phyloP scores from a whole-genome alignment of 176 grass and related monocot species.

The Musa beccarii region DNA sequence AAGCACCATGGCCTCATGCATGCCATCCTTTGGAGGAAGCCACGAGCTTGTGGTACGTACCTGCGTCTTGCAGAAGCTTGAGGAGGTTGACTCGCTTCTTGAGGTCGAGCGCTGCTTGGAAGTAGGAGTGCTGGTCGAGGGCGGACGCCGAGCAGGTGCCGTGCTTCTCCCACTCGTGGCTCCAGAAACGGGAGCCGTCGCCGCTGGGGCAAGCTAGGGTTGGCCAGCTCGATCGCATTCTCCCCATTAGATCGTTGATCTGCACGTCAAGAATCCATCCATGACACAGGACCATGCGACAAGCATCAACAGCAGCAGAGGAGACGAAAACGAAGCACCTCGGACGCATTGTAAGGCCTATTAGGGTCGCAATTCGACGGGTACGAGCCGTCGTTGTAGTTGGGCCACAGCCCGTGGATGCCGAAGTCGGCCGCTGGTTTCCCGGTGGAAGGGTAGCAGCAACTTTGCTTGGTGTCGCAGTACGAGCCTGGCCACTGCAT shows the following conservation, averaged over 20 bases:
- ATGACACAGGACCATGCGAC: background rate
- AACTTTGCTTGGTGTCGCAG: slow-evolving; percentile 77
- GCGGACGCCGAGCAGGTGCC: slow-evolving; percentile 57
- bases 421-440: slow-evolving; percentile 87
- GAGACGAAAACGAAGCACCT: slow-evolving; percentile 21
- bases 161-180: slow-evolving; percentile 93
- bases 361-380: slow-evolving; percentile 68
- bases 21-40: too few relatives aligned
- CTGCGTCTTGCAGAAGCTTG: slow-evolving; percentile 22
- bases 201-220: slow-evolving; percentile 64
- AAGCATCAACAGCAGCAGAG: too few relatives aligned
- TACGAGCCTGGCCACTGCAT: slow-evolving; percentile 84
- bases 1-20: too few relatives aligned
- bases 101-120: slow-evolving; percentile 52
- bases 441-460: slow-evolving; percentile 74
- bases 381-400: slow-evolving; percentile 76
- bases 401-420: slow-evolving; percentile 96
- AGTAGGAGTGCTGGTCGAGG: slow-evolving; percentile 70
- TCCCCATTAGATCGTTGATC: slow-evolving; percentile 50
- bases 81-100: slow-evolving; percentile 43
- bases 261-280: background rate
- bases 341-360: slow-evolving; percentile 39
- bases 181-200: slow-evolving; percentile 68
- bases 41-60: background rate
- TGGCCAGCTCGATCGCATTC: slow-evolving; percentile 49